Conservation (phyloP, 495 filamentous ascomycete species). For the Xylaria longipes region DNA sequence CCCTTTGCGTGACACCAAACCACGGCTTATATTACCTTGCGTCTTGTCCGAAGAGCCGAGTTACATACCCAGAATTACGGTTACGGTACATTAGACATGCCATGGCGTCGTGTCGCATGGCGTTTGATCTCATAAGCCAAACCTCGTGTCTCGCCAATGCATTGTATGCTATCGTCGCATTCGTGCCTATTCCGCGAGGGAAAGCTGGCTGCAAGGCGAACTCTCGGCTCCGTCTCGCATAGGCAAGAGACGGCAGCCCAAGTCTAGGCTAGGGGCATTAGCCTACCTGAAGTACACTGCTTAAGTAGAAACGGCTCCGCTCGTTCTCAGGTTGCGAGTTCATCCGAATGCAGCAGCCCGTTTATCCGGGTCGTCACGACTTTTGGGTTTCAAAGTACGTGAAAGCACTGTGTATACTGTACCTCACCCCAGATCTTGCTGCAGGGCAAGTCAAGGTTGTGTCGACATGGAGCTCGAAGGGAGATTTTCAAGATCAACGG, state of each 20-base stretch:
- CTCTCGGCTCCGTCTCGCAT: constrained; percentile 22
- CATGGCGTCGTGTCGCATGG: constrained; percentile 19
- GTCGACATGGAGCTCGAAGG: constrained; percentile 1
- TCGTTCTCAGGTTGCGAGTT: background rate
- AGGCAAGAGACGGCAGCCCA: background rate
- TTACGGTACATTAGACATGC: constrained; percentile 3
- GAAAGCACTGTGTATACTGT: background rate
- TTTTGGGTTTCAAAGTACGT: background rate
- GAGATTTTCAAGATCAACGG: constrained; percentile 5
- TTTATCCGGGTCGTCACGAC: constrained; percentile 16
- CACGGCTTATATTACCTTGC: constrained; percentile 13
- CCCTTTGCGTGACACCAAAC: constrained; percentile 4
- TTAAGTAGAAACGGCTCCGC: constrained; percentile 15
- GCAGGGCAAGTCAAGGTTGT: background rate
- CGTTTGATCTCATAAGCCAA: constrained; percentile 20
- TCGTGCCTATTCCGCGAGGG: constrained; percentile 5
- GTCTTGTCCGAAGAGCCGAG: constrained; percentile 6
- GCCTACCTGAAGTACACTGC: background rate
- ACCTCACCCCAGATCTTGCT: background rate
- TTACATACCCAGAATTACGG: background rate
- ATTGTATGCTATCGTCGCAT: constrained; percentile 19
- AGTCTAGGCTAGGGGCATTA: constrained; percentile 1
- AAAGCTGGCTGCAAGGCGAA: constrained; percentile 15
- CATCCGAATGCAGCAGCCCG: background rate
- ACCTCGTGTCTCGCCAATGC: constrained; percentile 26